Evolutionary conservation across 306 rosid species (phyloP), one percentile per base, ranked within the genome.

Genomic region (Begonia loranthoides): DNA sequence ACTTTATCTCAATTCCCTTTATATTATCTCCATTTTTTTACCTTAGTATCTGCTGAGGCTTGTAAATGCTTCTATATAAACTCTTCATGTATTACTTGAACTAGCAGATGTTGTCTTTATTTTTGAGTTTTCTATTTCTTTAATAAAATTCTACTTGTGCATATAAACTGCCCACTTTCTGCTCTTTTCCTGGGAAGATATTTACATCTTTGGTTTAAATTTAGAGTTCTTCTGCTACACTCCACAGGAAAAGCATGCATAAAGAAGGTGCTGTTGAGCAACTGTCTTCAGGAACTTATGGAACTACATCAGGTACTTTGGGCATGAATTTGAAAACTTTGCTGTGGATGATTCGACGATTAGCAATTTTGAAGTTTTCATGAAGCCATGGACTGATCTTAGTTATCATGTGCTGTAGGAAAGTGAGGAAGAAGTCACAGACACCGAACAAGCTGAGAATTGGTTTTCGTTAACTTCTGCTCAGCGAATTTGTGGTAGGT

Each of bases 381-480:
- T 28, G 36, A 28, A 28, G 9, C 36, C 36, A 28, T 28, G 36
- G 36, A 9, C 44, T 34, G 60, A 21, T 50, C 38, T 62, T 51
- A 41, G 36, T 21, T 58, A 38, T 53, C 58, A 49, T 46, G 11
- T 50, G 59, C 68, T 66, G 61, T 74, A 92, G 99, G 99, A 92
- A 74, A 92, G 82, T 38, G 99, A 92, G 72, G 99, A 92, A 80
- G 99, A 92, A 76, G 88, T 92, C 52, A 86, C 94, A 1, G 99
- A 92, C 73, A 86, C 87, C 41, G 99, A 92, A 58, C 99, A 92
- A 76, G 99, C 99, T 41, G 99, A 92, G 77, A 92, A 92, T 72
- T 92, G 99, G 99, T 92, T 92, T 78, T 92, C 99, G 36, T 68
- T 78, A 79, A 80, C 96, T 55, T 92, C 99, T 66, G 93, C 99